A percentile compares a stretch with the other conserved stretches of the same genome.
Evolutionary conservation across 495 filamentous ascomycete species (phyloP).

Genomic region (Penicillium soppii): DNA sequence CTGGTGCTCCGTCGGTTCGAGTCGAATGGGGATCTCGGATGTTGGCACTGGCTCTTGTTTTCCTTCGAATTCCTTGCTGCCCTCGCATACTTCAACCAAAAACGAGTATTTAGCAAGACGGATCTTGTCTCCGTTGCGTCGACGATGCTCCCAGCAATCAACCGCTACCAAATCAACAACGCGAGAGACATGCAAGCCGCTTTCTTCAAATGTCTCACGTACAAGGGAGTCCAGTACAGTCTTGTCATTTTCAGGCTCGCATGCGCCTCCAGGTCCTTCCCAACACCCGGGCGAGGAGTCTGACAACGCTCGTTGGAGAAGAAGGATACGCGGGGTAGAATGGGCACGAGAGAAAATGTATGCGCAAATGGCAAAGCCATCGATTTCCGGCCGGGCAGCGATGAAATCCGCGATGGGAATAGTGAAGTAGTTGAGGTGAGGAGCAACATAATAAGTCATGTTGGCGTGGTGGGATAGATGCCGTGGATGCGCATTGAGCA

Average conservation of each 20-base stretch:
- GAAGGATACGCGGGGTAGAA: slow-evolving; percentile 36
- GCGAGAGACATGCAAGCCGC: slow-evolving; percentile 48
- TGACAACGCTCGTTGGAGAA: slow-evolving; percentile 52
- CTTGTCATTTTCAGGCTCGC: slow-evolving; percentile 41
- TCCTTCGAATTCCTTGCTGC: not conserved
- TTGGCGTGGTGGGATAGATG: not conserved
- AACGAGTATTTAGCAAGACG: slow-evolving; percentile 36
- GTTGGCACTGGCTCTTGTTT: slow-evolving; percentile 3
- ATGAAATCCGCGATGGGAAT: slow-evolving; percentile 35
- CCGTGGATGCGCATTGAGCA: too few relatives aligned
- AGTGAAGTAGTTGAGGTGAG: slow-evolving; percentile 39
- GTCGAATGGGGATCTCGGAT: slow-evolving; percentile 30
- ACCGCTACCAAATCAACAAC: slow-evolving; percentile 43
- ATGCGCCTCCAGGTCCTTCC: slow-evolving; percentile 60
- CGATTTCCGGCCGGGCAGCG: slow-evolving; percentile 31
- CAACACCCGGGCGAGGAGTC: slow-evolving; percentile 47
- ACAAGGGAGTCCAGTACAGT: slow-evolving; percentile 55
- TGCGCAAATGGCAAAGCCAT: slow-evolving; percentile 35
- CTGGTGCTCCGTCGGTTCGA: slow-evolving; percentile 47
- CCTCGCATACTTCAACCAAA: slow-evolving; percentile 38
- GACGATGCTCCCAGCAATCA: slow-evolving; percentile 29
- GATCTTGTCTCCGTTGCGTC: slow-evolving; percentile 10
- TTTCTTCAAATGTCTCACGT: slow-evolving; percentile 60
- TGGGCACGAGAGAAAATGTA: slow-evolving; percentile 39
- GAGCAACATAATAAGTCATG: slow-evolving; percentile 31